Conservation (phyloP, 306 rosid genomes). For the Cucurbita maxima region DNA sequence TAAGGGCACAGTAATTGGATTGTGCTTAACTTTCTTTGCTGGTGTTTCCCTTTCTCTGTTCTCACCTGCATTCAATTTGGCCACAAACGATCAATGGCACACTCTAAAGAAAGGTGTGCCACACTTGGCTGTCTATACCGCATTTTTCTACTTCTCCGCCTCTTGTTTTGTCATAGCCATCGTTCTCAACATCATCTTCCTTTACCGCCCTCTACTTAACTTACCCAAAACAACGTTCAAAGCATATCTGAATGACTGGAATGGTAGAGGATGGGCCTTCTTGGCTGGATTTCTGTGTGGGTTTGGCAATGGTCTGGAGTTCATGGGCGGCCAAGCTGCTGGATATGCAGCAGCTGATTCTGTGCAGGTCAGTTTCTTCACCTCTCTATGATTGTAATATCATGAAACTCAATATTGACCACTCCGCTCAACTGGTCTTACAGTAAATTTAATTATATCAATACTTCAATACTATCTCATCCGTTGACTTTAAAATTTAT, state of each 20-base stretch:
- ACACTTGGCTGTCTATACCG: conserved; percentile 60
- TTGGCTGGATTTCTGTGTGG: conserved; percentile 90
- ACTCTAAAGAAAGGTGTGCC: conserved; percentile 58
- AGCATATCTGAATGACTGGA: conserved; percentile 63
- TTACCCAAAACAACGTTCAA: conserved; percentile 58
- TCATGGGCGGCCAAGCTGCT: conserved; percentile 98
- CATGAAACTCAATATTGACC: not conserved
- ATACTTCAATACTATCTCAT: no score
- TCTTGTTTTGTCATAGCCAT: conserved; percentile 61
- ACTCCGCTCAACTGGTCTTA: not conserved
- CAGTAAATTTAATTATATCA: not conserved
- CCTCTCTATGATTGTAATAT: not conserved
- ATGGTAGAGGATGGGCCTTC: conserved; percentile 87
- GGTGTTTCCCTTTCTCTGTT: conserved; percentile 76
- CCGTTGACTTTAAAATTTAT: no score
- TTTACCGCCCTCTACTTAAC: conserved; percentile 57
- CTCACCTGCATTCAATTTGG: conserved; percentile 86
- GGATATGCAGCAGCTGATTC: conserved; percentile 99
- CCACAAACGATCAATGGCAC: conserved; percentile 93
- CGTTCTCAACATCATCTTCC: conserved; percentile 57
- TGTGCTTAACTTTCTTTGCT: conserved; percentile 57
- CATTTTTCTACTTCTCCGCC: conserved; percentile 73
- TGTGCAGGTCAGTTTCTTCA: conserved; percentile 54
- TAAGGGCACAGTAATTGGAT: conserved; percentile 49
- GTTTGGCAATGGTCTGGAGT: conserved; percentile 83